Evolutionary conservation across 139 green algal species (phyloP), one percentile per base, ranked within the genome.

Genomic region (Eudorina sp.): DNA sequence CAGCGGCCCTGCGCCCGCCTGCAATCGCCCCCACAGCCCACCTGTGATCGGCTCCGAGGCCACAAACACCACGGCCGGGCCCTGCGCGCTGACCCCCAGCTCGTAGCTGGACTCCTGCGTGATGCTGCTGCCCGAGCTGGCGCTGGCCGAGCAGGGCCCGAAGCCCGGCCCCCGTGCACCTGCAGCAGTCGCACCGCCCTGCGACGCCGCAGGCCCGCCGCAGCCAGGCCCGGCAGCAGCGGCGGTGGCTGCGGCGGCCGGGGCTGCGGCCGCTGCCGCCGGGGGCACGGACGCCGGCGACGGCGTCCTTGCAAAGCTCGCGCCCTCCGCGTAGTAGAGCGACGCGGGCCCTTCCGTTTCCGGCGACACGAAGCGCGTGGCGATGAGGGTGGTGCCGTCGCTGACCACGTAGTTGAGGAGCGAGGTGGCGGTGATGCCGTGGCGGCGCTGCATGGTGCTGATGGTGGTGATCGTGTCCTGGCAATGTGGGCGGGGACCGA

Each of bases 381-480:
- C 96, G 0, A 99, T 89, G 51, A 98, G 90, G 18, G 93, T 96
- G 45, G 53, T 48, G 34, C 97, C 97, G 80, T 99, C 97, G 9
- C 93, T 96, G 18, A 99, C 92, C 0, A 97, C 95, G 86, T 96
- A 99, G 92, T 99, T 99, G 48, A 99, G 95, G 62, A 99, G 93
- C 29, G 93, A 97, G 14, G 90, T 86, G 38, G 93, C 92, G 21
- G 62, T 89, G 38, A 97, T 88, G 38, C 93, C 95, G 25, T 91
- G 73, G 53, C 93, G 85, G 1, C 77, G 48, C 88, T 97, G 95
- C 1, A 95, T 64, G 8, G 41, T 23, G 51, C 68, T 83, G 53
- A 94, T 95, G n/a, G 89, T 94, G 48, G 89, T 78, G 25, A 96
- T 94, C 58, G 92, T 91, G 75, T 66, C 91, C 91, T 96, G 89